Evolutionary conservation across 2,329 filamentous ascomycete species (phyloP).

Genomic region (Neocucurbitaria cava): DNA sequence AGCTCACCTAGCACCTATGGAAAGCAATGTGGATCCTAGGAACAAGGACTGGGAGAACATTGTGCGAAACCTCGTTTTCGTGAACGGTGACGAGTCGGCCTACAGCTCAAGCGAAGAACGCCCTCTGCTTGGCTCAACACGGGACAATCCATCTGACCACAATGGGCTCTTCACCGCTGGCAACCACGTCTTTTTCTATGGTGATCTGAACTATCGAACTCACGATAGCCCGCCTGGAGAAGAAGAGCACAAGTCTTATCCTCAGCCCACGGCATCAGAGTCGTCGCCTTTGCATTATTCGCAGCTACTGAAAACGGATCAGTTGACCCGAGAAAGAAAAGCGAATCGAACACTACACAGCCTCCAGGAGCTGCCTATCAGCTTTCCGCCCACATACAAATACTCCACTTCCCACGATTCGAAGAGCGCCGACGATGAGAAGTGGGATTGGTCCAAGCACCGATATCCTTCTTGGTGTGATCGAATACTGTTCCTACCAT

Average conservation of each 20-base stretch:
- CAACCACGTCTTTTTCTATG: constrained; percentile 82
- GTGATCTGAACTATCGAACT: constrained; percentile 95
- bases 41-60: constrained; percentile 91
- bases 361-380: constrained; percentile 74
- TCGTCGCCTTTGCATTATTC: constrained; percentile 66
- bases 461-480: constrained; percentile 93
- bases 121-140: constrained; percentile 35
- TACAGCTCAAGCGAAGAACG: constrained; percentile 42
- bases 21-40: constrained; percentile 74
- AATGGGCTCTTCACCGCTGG: constrained; percentile 76
- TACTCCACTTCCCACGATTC: constrained; percentile 59
- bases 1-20: constrained; percentile 88
- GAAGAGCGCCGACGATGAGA: constrained; percentile 37
- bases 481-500: constrained; percentile 75
- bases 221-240: constrained; percentile 68
- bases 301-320: constrained; percentile 75
- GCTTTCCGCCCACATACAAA: constrained; percentile 94
- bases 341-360: constrained; percentile 78
- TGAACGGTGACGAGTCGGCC: constrained; percentile 41
- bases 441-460: constrained; percentile 78
- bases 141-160: constrained; percentile 47
- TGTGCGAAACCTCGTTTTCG: constrained; percentile 80
- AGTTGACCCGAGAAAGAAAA: constrained; percentile 74
- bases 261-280: constrained; percentile 62
- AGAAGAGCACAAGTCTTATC: constrained; percentile 65